A percentile compares a stretch with the other conserved stretches of the same genome.
Conservation (phyloP, 129 eudicot genomes). For the Chrysanthemum lavandulifolium region DNA sequence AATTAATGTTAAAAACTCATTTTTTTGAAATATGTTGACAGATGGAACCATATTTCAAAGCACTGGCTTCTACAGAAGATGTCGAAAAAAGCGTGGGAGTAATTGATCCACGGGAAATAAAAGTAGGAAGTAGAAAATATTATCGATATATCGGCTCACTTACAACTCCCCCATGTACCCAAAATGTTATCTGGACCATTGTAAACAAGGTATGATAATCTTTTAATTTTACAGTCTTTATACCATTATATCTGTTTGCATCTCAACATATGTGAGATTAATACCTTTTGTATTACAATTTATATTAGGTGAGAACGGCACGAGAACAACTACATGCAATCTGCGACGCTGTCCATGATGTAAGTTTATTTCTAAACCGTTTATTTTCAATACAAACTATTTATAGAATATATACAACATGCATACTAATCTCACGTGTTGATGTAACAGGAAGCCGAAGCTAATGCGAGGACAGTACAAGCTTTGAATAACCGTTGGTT, state of each 20-base stretch:
- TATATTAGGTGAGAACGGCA: slow-evolving; percentile 49
- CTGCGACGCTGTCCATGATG: slow-evolving; percentile 55
- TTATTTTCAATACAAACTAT: too few species aligned
- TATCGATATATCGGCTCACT: slow-evolving; percentile 40
- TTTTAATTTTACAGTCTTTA: background rate
- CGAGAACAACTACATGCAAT: slow-evolving; percentile 40
- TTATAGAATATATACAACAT: background rate
- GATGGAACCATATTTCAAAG: slow-evolving; percentile 31
- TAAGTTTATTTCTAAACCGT: slow-evolving; percentile 20
- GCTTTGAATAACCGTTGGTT: slow-evolving; percentile 35
- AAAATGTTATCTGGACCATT: slow-evolving; percentile 38
- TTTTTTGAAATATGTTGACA: background rate
- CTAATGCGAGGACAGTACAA: slow-evolving; percentile 54
- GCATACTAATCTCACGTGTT: too few species aligned
- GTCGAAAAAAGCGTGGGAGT: slow-evolving; percentile 16
- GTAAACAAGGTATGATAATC: slow-evolving; percentile 25
- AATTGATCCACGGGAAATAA: slow-evolving; percentile 19
- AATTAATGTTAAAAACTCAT: too few species aligned
- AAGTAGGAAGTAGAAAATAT: slow-evolving; percentile 23
- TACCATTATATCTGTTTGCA: too few species aligned
- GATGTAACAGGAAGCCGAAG: slow-evolving; percentile 32
- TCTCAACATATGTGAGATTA: background rate
- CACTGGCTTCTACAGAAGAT: background rate
- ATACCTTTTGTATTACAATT: background rate
- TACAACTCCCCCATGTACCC: slow-evolving; percentile 35